Evolutionary conservation across 148 eudicot species (phyloP).

Genomic region (Rheum nobile): DNA sequence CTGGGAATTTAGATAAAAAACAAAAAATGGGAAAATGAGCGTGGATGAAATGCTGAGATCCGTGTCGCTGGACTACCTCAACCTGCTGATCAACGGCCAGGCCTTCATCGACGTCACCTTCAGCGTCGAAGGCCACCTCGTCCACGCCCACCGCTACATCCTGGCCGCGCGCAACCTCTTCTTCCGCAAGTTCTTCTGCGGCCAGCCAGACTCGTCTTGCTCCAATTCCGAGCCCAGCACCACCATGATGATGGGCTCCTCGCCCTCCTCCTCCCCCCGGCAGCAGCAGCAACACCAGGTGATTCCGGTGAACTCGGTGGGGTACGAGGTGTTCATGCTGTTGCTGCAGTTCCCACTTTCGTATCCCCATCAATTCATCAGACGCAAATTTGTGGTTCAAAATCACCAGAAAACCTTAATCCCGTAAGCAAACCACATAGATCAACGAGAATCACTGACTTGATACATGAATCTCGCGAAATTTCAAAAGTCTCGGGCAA

Average conservation of each 20-base stretch:
- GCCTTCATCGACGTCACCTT: constrained; percentile 95
- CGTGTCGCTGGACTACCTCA: constrained; percentile 74
- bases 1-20: neutral
- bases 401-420: too few species aligned
- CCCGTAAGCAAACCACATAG: too few species aligned
- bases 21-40: constrained; percentile 18
- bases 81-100: constrained; percentile 89
- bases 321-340: constrained; percentile 85
- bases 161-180: constrained; percentile 82
- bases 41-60: constrained; percentile 70
- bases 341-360: constrained; percentile 74
- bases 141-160: constrained; percentile 89
- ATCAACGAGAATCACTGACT: too few species aligned
- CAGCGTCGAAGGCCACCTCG: constrained; percentile 81
- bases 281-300: constrained; percentile 11
- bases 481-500: too few species aligned
- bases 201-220: constrained; percentile 17
- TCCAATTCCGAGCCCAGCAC: neutral
- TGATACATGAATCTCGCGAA: too few species aligned
- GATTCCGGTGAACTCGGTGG: constrained; percentile 80
- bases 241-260: neutral
- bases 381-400: too few species aligned
- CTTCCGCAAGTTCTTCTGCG: constrained; percentile 86
- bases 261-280: neutral
- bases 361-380: too few species aligned